Base-by-base conservation (phyloP, 441 rosid genomes). In the Mallotus repandus region DNA sequence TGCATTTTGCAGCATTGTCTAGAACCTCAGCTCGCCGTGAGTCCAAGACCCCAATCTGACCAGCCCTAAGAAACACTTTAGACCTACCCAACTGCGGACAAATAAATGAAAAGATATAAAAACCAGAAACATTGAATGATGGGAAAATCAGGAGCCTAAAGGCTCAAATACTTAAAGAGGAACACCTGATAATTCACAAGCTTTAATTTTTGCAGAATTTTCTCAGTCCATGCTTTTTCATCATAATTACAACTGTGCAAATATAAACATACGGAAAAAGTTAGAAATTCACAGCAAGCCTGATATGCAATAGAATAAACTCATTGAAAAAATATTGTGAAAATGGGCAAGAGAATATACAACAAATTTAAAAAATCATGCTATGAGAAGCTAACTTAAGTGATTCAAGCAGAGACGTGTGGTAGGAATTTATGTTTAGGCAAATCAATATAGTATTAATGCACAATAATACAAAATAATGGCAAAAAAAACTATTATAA, bases 51-150 rank as follows among this genome's bases (percentile, higher is more conserved):
- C 98, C 99, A 82, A 96, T 93, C 85, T 96, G 98, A 76, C 99
- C 98, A 80, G 98, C 96, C 82, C 99, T 88, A 49, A 96, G 97
- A 83, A 92, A 96, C 60, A 96, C 99, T 83, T 96, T 96, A 64
- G 90, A 89, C 86, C 76, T 89, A 19, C 99, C 99, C 83, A 93
- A 81, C 99, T 96, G 87, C 79, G 81, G 68, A 77, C 73, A 21
- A 78, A 69, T 22, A 66, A 66, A 21, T 73, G 50, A 38, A 46
- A 71, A 66, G 13, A 46, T 9, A 71, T 35, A 21, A 70, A 46
- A 22, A 13, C 63, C 59, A 66, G 52, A 63, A 67, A 14, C 19
- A 72, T 21, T 53, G 19, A 60, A 56, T 14, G 22, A 29, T 54
- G 11, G 55, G 35, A 68, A 68, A 78, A 76, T 66, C 61, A 49